Evolutionary conservation across 371 early-diverging fungal genomes (phyloP), one percentile per base, ranked within the genome.

Genomic region (Mortierella sp.): DNA sequence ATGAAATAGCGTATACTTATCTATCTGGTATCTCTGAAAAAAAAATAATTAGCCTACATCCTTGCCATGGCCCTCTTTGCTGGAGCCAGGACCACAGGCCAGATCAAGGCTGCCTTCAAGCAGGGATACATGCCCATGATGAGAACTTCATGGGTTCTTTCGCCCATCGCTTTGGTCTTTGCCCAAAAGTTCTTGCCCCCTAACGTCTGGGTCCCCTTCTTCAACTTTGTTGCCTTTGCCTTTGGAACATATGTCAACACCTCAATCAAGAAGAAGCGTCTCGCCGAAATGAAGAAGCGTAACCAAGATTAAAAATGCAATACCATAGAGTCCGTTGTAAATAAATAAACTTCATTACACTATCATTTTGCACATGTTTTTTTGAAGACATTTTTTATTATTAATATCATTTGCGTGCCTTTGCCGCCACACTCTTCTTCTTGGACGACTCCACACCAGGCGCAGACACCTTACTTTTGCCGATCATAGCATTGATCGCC

Each of bases 141-240:
- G 90, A 94, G 91, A 87, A 89, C 94, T 3, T 92, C 94, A 38
- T 95, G 95, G 95, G 77, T 91, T 32, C 87, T 95, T 50, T 95
- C 93, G 68, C 97, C 96, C 19, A 43, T 90, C 13, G 87, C 91
- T 11, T 90, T 95, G 88, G 85, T 88, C 36, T 86, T 94, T 79
- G 96, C 97, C 11, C 92, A 93, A 87, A 90, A 89, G 84, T 91
- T 90, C 74, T 76, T 95, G 65, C 89, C 91, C 13, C 93, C 91
- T 38, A 87, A 88, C 62, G 86, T 92, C 55, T 96, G 96, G 96
- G 92, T 94, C n/a, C 96, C 97, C 22, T 96, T 95, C 89, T 96
- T 96, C 88, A 95, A 96, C 85, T 50, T 93, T 19, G 86, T 95
- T 41, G 92, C 92, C 24, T 96, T 95, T 78, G 88, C 87, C 53